These are phyloP conservation scores for Ogataea hybrid DNA, from an alignment of 1,139 yeast species.

Conservation along the genomic window DNA sequence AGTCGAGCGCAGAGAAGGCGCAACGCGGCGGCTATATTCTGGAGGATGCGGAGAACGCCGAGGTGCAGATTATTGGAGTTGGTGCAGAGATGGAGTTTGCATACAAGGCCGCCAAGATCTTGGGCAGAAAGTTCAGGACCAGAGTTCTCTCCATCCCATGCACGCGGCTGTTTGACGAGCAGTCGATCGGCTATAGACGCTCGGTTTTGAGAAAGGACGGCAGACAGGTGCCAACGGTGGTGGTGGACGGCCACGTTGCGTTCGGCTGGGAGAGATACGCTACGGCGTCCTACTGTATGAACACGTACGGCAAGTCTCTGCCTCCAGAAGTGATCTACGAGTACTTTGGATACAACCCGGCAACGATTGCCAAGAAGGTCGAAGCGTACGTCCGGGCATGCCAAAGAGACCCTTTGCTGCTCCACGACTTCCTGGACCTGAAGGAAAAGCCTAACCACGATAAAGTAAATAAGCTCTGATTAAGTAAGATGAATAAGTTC, in stretches of 20 bases:
- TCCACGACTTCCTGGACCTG: slow-evolving; percentile 35
- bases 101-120: slow-evolving; percentile 75
- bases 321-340: slow-evolving; percentile 82
- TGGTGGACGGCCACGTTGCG: slow-evolving; percentile 92
- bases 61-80: slow-evolving; percentile 80
- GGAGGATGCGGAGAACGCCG: slow-evolving; percentile 61
- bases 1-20: slow-evolving; percentile 85
- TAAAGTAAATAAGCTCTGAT: slow-evolving; percentile 20
- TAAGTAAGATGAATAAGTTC: slow-evolving; percentile 4
- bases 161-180: slow-evolving; percentile 84
- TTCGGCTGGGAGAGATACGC: slow-evolving; percentile 95
- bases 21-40: slow-evolving; percentile 90
- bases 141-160: slow-evolving; percentile 92
- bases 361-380: slow-evolving; percentile 87
- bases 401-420: slow-evolving; percentile 27
- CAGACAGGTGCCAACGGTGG: slow-evolving; percentile 69
- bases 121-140: slow-evolving; percentile 55
- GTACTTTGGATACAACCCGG: slow-evolving; percentile 87
- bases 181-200: slow-evolving; percentile 74
- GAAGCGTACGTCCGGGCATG: slow-evolving; percentile 32
- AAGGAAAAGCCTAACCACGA: slow-evolving; percentile 29
- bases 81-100: slow-evolving; percentile 94
- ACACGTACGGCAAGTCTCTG: slow-evolving; percentile 98
- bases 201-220: slow-evolving; percentile 87
- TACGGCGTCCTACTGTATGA: slow-evolving; percentile 94